phyloP scores from a whole-genome alignment of 306 rosid genomes.

The Malus fusca region DNA sequence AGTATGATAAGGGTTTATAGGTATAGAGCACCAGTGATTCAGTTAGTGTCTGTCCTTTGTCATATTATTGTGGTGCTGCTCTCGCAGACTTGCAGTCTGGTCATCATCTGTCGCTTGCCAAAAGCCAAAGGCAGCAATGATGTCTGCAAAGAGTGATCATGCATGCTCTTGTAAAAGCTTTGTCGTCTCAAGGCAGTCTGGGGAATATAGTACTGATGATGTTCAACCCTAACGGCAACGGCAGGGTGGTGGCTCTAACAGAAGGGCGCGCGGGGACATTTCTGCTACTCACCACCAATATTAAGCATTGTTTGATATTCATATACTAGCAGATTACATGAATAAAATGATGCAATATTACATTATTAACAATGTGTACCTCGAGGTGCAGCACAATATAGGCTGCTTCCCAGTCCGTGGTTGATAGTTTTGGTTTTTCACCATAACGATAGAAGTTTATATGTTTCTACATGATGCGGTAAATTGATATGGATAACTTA shows the following conservation, averaged over 20 bases:
- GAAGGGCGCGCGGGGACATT: not conserved
- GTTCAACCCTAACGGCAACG: not conserved
- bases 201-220: not conserved
- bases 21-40: not conserved
- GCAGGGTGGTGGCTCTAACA: not conserved
- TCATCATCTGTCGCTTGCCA: not conserved
- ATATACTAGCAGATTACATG: not conserved
- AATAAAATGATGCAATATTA: too few species aligned
- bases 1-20: not conserved
- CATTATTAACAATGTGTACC: not conserved
- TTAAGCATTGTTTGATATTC: too few species aligned
- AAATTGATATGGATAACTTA: not conserved
- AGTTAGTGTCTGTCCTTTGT: not conserved
- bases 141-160: not conserved
- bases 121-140: not conserved
- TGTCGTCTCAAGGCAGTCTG: not conserved
- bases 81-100: not conserved
- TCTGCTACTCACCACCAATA: not conserved
- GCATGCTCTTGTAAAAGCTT: not conserved
- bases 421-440: not conserved
- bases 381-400: not conserved
- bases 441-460: not conserved
- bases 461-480: not conserved
- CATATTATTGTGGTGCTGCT: not conserved
- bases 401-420: not conserved